These are phyloP conservation scores for Trametes punicea DNA, from an alignment of 768 basidiomycete genomes.

Conservation along the genomic window DNA sequence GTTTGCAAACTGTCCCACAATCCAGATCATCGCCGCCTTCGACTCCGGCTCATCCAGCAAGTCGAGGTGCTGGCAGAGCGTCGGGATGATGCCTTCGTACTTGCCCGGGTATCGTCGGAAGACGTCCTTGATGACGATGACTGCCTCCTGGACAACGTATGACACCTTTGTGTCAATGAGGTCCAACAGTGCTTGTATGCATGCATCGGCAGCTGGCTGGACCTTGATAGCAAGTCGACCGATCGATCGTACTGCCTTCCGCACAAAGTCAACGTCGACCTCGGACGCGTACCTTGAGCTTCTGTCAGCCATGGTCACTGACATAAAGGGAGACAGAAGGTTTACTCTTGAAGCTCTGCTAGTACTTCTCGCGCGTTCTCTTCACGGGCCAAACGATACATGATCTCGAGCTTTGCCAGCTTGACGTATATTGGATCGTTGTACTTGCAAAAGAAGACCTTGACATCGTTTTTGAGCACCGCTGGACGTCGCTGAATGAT, in stretches of 20 bases:
- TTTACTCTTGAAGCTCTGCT: constrained; percentile 91
- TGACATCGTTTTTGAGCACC: constrained; percentile 95
- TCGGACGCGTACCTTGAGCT: constrained; percentile 88
- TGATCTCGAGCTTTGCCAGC: constrained; percentile 96
- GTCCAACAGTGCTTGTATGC: constrained; percentile 80
- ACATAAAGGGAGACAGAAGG: background rate
- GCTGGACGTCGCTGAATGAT: constrained; percentile 94
- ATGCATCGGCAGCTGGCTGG: constrained; percentile 79
- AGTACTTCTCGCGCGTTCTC: constrained; percentile 92
- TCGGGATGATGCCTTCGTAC: constrained; percentile 96
- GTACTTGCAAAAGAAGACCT: constrained; percentile 99
- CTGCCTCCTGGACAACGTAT: constrained; percentile 96
- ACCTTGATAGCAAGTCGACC: constrained; percentile 99
- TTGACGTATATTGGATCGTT: constrained; percentile 99
- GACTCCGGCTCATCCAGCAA: constrained; percentile 93
- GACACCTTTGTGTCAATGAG: constrained; percentile 91
- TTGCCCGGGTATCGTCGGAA: constrained; percentile 95
- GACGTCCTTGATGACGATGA: constrained; percentile 97
- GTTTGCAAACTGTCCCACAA: constrained; percentile 93
- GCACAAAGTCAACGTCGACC: constrained; percentile 96
- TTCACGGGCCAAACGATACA: constrained; percentile 95
- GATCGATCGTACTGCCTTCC: constrained; percentile 96
- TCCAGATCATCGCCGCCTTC: constrained; percentile 98
- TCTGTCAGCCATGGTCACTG: background rate
- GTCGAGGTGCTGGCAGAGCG: constrained; percentile 89